Conservation (phyloP, 768 basidiomycete genomes). For the Tricholoma terreum region DNA sequence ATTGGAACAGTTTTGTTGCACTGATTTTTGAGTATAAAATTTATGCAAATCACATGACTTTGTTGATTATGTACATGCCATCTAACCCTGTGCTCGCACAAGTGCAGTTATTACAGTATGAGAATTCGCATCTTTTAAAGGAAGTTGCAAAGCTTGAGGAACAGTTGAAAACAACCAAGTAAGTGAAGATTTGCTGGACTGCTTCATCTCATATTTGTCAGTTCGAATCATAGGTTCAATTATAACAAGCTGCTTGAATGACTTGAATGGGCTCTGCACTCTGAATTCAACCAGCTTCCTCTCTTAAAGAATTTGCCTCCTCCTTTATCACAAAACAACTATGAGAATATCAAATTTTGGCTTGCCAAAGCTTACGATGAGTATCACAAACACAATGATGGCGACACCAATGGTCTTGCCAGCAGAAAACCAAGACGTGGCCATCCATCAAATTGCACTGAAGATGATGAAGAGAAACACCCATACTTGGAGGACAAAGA, state of each 20-base stretch:
- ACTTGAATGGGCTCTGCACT: not conserved
- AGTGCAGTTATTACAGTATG: not conserved
- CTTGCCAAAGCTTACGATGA: not conserved
- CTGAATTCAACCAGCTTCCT: not conserved
- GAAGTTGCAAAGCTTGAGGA: not conserved
- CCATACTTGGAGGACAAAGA: not conserved
- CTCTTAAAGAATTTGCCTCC: not conserved
- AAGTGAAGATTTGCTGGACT: not conserved
- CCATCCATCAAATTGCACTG: not conserved
- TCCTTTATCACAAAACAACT: not conserved
- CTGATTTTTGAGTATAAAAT: no score
- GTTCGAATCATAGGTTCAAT: not conserved
- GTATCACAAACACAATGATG: not conserved
- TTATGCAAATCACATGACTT: no score
- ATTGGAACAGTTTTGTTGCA: no score
- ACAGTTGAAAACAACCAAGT: not conserved
- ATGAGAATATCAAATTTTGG: not conserved
- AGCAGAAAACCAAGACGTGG: not conserved
- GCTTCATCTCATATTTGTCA: not conserved
- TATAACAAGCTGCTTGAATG: not conserved
- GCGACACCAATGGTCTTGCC: not conserved
- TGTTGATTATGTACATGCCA: no score
- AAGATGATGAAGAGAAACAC: conserved; percentile 1
- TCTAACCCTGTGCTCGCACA: not conserved
- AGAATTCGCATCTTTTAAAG: not conserved